These are phyloP conservation scores for Talaromyces sp. DNA, from an alignment of 2,329 filamentous ascomycete genomes.

Conservation along the genomic window DNA sequence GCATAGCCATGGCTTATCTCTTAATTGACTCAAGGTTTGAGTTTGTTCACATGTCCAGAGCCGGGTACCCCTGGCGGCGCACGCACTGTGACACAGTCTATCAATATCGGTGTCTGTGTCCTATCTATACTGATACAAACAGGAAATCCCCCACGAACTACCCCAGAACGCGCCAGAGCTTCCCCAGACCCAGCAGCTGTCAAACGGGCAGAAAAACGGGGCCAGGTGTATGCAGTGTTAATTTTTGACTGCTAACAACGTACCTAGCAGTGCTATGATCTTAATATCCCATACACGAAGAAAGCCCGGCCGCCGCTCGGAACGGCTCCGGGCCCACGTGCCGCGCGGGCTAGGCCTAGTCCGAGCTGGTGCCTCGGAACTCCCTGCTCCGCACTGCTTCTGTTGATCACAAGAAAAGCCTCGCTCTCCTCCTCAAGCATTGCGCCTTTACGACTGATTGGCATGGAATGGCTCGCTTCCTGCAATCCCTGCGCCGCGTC, in stretches of 20 bases:
- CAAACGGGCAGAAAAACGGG: background rate
- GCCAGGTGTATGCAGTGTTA: background rate
- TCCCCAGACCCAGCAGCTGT: background rate
- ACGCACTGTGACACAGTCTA: too few species aligned
- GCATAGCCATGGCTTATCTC: too few species aligned
- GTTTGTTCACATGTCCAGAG: background rate
- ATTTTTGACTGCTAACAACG: too few species aligned
- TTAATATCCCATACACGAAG: too few species aligned
- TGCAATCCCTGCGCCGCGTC: constrained; percentile 26
- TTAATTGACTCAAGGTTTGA: background rate
- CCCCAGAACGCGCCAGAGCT: background rate
- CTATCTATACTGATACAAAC: too few species aligned
- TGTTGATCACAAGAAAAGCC: background rate
- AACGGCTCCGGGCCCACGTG: background rate
- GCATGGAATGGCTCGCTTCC: constrained; percentile 29
- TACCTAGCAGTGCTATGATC: background rate
- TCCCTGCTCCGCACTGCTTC: background rate
- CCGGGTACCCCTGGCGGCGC: background rate
- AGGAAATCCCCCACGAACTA: background rate
- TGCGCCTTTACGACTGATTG: background rate
- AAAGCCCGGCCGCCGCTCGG: background rate
- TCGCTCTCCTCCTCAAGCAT: background rate
- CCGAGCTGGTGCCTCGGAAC: background rate
- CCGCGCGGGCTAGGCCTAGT: background rate
- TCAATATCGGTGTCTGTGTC: too few species aligned